Percentiles rank a stretch among this genome's conserved stretches.
These are phyloP conservation scores for Exophiala calicioides DNA, from an alignment of 2,329 filamentous ascomycete species.

Conservation along the genomic window DNA sequence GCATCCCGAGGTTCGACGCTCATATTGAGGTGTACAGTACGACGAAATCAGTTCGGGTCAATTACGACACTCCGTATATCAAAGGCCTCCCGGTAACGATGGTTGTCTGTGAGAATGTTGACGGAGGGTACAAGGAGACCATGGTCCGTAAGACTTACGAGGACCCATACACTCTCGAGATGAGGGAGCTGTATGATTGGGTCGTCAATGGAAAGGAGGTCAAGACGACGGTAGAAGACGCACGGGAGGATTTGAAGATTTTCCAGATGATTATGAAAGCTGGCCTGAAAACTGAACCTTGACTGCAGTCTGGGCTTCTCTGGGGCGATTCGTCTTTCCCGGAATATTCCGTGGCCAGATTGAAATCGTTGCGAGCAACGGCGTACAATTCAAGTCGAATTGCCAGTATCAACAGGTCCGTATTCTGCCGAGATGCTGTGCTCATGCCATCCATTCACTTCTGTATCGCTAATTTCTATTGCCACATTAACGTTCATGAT, in stretches of 20 bases:
- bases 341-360: too few species aligned
- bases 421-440: too few species aligned
- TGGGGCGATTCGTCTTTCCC: too few species aligned
- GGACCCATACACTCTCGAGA: constrained; percentile 48
- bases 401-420: too few species aligned
- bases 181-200: constrained; percentile 43
- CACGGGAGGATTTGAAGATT: constrained; percentile 43
- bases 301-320: not conserved
- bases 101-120: constrained; percentile 47
- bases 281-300: constrained; percentile 7
- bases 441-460: too few species aligned
- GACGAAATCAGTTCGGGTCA: constrained; percentile 55
- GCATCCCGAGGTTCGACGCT: constrained; percentile 72
- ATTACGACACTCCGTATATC: constrained; percentile 60
- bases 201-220: constrained; percentile 40
- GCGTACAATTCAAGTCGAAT: too few species aligned
- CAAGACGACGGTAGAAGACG: constrained; percentile 48
- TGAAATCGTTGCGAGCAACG: too few species aligned
- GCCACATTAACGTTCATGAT: too few species aligned
- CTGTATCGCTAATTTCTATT: too few species aligned
- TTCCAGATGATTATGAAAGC: constrained; percentile 43
- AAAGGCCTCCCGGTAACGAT: constrained; percentile 59
- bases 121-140: constrained; percentile 43
- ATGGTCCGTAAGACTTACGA: constrained; percentile 49
- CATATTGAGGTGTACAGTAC: constrained; percentile 67